Base-by-base conservation (phyloP, 83 land plant genomes). In the Thuja plicata region DNA sequence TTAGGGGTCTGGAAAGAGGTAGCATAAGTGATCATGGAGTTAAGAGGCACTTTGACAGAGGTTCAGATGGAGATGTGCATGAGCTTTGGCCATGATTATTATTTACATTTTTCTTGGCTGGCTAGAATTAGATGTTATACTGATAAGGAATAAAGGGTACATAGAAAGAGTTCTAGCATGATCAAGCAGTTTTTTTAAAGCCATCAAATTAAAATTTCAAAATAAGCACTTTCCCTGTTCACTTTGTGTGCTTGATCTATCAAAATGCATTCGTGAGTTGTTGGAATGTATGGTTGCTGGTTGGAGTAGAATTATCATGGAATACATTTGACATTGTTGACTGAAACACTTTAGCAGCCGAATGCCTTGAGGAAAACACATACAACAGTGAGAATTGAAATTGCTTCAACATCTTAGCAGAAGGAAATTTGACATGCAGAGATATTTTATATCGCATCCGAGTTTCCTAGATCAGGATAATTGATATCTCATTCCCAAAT, bases 21-120 rank as follows among this genome's bases (percentile, higher is more conserved):
- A 93, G 91, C 52, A 81, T 92, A 83, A 95, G 97, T 85, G 97
- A 95, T 73, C 97, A 95, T 90, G 91, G 91, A 4, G 7, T 89
- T 86, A 41, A 73, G 54, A 54, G 78, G 48, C 90, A 83, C 52
- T 85, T 57, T 27, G 87, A 80, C 52, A 57, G 77, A 45, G 82
- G 81, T 60, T 54, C 46, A 60, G 41, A 37, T 34, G 48, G 52
- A 70, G 48, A 88, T 71, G n/a, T 48, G 41, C 57, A 71, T 45
- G 88, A 88, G 34, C 88, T 71, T 88, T 88, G 84, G 88, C 88
- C 54, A 76, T 88, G 30, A 84, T 83, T 54, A 55, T 54, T 66
- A 91, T 88, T 55, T 89, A 89, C 48, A 13, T 88, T 87, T 57
- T 37, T 87, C 35, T 88, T 82, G 41, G 86, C 87, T 34, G 87